Evolutionary conservation across 441 rosid species (phyloP), one percentile per base, ranked within the genome.

Genomic region (Pelargonium cotyledonis): DNA sequence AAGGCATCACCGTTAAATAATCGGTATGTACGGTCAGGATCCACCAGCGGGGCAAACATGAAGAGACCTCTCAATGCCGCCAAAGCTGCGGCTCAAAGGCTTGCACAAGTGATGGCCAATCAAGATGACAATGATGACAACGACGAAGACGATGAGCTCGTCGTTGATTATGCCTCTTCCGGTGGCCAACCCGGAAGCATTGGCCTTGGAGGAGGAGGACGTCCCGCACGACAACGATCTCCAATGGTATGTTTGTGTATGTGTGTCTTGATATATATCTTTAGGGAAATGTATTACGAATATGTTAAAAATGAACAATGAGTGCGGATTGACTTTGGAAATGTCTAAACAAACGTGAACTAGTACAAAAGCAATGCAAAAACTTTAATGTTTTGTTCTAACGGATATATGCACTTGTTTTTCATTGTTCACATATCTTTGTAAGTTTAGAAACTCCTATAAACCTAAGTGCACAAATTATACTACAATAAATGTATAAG

Each of bases 11-110:
- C 96, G 2, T 63, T 89, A 16, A 67, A 77, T 14, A 65, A 69
- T 61, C 83, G 83, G 26, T 95, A 92, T 72, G 70, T 70, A 23
- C 88, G 95, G 23, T 70, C 96, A 5, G 96, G 89, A 71, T 91
- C 98, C 1, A 57, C 70, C 16, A 77, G 23, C 23, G 23, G 23
- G 23, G 23, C 87, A 15, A 81, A 64, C 61, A 67, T 74, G 62
- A 88, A 79, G 80, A 88, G 87, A 74, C 92, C 95, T 2, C 97
- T 89, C 65, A 21, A 21, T 21, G 23, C 23, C 23, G 87, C 98
- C 0, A 91, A 89, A 80, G 96, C 97, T 8, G 97, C 97, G 0
- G 96, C 97, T 19, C 96, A 86, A 68, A 82, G 93, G 86, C 89
- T 91, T 65, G 98, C 98, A 3, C 93, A 91, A 69, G 97, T 89